Base-by-base conservation (phyloP, 495 filamentous ascomycete species). In the Paragyromitra xinjiangensis region DNA sequence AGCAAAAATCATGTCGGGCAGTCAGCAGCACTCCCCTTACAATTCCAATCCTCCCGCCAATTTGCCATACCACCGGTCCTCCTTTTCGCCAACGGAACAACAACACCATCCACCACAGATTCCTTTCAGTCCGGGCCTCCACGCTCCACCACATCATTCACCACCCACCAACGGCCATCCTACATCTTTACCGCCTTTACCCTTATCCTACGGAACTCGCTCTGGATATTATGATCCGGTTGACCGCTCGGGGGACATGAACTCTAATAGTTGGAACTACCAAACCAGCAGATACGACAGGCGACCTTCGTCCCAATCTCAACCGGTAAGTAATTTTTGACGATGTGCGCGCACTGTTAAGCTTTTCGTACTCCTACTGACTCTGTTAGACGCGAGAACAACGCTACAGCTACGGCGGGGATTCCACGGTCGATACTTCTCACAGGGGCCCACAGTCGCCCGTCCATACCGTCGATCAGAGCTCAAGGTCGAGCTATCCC, bases 51-150 rank as follows among this genome's bases (percentile, higher is more conserved):
- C 77, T 64, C 81, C 78, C 68, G 73, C 81, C 68, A 81, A 81
- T 77, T 70, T 79, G 78, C 78, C 78, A 62, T 80, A 82, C 66
- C 80, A 82, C 75, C 80, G 81, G 45, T 66, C 81, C 69, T 82
- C 81, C 78, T 82, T 82, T 82, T 80, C 81, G 67, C 80, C 81
- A 79, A 79, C 81, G 63, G 81, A 81, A 56, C 81, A 80, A 73
- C 80, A 79, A 72, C 81, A 73, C 50, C 80, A 44, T 64, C 68
- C 62, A 66, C 74, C 78, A 71, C 75, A 79, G 34, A 70, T 79
- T 75, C 81, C 76, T 58, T 72, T 77, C 62, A 73, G 69, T 73
- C 75, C 77, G 40, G 56, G 55, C 59, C 74, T 78, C 44, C 68
- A 77, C 77, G 68, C 75, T 67, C 71, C 70, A 53, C 80, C 80